phyloP scores from a whole-genome alignment of 805 yeast species.

The Ogataea sp. region DNA sequence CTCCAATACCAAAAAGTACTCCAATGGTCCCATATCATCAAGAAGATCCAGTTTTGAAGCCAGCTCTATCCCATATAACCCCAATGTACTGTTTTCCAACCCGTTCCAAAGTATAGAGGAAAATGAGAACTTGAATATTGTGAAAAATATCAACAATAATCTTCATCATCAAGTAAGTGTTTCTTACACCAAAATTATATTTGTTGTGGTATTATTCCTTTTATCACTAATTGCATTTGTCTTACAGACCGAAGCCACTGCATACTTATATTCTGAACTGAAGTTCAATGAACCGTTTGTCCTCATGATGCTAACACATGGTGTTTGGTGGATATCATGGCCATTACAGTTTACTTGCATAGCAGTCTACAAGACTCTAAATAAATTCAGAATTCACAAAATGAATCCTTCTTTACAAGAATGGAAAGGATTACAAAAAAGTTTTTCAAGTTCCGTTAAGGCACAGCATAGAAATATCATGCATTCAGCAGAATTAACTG shows the following conservation, averaged over 20 bases:
- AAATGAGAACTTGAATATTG: not conserved
- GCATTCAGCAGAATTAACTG: slow-evolving; percentile 28
- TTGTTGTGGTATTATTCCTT: slow-evolving; percentile 38
- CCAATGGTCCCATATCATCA: not conserved
- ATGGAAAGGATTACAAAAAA: slow-evolving; percentile 24
- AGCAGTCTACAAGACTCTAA: slow-evolving; percentile 36
- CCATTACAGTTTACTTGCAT: slow-evolving; percentile 53
- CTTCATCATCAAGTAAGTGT: slow-evolving; percentile 9
- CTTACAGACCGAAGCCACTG: slow-evolving; percentile 71
- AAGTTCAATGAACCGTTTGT: slow-evolving; percentile 65
- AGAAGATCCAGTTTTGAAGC: not conserved
- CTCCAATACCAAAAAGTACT: not conserved
- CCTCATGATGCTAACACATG: slow-evolving; percentile 62
- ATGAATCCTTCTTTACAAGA: slow-evolving; percentile 2
- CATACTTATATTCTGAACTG: slow-evolving; percentile 48
- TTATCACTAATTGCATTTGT: slow-evolving; percentile 57
- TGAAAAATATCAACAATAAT: not conserved
- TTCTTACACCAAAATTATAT: slow-evolving; percentile 29
- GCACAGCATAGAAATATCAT: slow-evolving; percentile 35
- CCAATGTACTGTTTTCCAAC: not conserved
- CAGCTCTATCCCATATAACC: not conserved
- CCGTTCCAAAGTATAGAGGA: not conserved
- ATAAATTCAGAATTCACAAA: slow-evolving; percentile 13
- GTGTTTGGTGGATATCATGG: slow-evolving; percentile 69
- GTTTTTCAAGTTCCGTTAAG: slow-evolving; percentile 28